These are phyloP conservation scores for Pelargonium citronellum DNA, from an alignment of 441 rosid genomes.

Conservation along the genomic window DNA sequence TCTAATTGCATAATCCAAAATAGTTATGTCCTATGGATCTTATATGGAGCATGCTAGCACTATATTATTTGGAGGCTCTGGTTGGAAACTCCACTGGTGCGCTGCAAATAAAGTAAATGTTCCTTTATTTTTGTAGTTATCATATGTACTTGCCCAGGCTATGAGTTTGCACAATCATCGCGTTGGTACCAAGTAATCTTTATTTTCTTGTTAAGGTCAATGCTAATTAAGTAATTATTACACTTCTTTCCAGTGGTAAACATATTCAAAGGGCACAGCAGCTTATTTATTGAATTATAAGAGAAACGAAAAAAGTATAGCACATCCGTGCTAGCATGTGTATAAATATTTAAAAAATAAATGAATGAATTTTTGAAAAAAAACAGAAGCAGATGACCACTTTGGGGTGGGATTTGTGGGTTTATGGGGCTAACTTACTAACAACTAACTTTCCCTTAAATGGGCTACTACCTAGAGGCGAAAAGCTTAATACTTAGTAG, in stretches of 20 bases:
- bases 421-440: no score
- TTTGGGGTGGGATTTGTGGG: no score
- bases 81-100: slow-evolving; percentile 8
- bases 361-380: neutral
- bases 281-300: neutral
- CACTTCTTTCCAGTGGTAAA: neutral
- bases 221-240: neutral
- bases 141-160: neutral
- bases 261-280: neutral
- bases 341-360: neutral
- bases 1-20: neutral
- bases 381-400: slow-evolving; percentile 6
- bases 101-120: slow-evolving; percentile 5
- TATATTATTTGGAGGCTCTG: neutral
- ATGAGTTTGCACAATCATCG: neutral
- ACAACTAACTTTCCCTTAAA: no score
- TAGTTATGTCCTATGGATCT: neutral
- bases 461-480: no score
- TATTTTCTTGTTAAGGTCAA: slow-evolving; percentile 5
- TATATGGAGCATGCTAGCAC: neutral
- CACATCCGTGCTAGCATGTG: neutral
- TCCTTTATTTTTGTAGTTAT: neutral
- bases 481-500: no score
- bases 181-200: neutral
- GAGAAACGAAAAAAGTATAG: slow-evolving; percentile 2